A percentile compares a stretch with the other conserved stretches of the same genome.
Evolutionary conservation across 2,329 filamentous ascomycete species (phyloP).

Genomic region (Colletotrichum phormii): DNA sequence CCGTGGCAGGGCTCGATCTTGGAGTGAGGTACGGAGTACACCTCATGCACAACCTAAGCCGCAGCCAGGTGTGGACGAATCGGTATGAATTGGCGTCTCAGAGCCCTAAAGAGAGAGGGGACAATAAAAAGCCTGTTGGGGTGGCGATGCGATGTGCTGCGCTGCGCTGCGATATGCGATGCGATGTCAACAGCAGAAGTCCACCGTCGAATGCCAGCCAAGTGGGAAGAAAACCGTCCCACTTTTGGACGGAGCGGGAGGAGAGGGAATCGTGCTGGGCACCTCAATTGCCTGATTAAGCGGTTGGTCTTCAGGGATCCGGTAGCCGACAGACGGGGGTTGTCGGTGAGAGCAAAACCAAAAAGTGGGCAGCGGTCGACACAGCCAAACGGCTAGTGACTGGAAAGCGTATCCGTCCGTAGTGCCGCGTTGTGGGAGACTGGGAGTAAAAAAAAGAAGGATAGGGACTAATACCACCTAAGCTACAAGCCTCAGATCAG

Average conservation of each 20-base stretch:
- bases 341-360: constrained; percentile 25
- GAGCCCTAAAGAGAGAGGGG: background rate
- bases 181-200: background rate
- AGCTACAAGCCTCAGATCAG: constrained; percentile 34
- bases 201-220: background rate
- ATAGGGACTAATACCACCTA: background rate
- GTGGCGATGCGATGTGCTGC: constrained; percentile 19
- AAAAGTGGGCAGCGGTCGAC: constrained; percentile 6
- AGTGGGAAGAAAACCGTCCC: constrained; percentile 5
- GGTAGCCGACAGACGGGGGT: constrained; percentile 11
- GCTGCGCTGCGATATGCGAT: constrained; percentile 16
- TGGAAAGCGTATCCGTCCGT: background rate
- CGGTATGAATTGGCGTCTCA: background rate
- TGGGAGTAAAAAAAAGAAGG: no score
- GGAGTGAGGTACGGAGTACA: background rate
- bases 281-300: constrained; percentile 5
- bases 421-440: background rate
- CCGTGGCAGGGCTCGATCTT: background rate
- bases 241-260: background rate
- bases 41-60: constrained; percentile 33
- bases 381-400: background rate
- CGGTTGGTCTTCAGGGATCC: background rate
- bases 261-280: background rate
- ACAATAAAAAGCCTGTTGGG: background rate
- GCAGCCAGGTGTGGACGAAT: constrained; percentile 22